phyloP scores from a whole-genome alignment of 306 rosid species.

The Corylus americana region DNA sequence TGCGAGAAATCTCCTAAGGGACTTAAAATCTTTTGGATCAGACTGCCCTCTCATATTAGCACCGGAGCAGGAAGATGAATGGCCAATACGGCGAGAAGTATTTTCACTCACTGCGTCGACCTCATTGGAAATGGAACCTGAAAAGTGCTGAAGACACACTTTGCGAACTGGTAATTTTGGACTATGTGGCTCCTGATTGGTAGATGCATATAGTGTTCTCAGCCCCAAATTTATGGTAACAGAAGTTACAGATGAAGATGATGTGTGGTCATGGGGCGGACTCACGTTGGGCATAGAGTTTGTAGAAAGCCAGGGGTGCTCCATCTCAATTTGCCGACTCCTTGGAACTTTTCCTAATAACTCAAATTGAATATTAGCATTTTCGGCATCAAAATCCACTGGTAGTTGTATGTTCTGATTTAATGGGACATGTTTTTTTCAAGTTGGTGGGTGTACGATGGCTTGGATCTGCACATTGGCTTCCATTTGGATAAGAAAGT shows the following conservation, averaged over 20 bases:
- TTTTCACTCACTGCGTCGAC: constrained; percentile 42
- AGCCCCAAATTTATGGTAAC: constrained; percentile 93
- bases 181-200: constrained; percentile 43
- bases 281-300: constrained; percentile 26
- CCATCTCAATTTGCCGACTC: constrained; percentile 33
- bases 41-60: constrained; percentile 39
- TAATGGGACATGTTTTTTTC: constrained; percentile 31
- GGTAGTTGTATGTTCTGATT: constrained; percentile 40
- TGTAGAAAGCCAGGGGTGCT: constrained; percentile 31
- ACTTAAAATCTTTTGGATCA: constrained; percentile 65
- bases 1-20: constrained; percentile 45
- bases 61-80: constrained; percentile 46
- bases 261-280: constrained; percentile 35
- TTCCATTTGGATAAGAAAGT: constrained; percentile 37
- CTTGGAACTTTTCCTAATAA: constrained; percentile 31
- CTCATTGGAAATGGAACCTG: constrained; percentile 61
- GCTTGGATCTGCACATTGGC: constrained; percentile 35
- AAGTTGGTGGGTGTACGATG: constrained; percentile 33
- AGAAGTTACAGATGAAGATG: constrained; percentile 45
- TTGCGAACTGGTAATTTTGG: constrained; percentile 42
- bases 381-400: constrained; percentile 35
- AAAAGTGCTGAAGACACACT: constrained; percentile 37
- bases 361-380: constrained; percentile 26
- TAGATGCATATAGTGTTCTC: constrained; percentile 67
- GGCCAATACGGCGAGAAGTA: constrained; percentile 36